These are phyloP conservation scores for Chalara sp. DNA, from an alignment of 2,329 filamentous ascomycete genomes.

Conservation along the genomic window DNA sequence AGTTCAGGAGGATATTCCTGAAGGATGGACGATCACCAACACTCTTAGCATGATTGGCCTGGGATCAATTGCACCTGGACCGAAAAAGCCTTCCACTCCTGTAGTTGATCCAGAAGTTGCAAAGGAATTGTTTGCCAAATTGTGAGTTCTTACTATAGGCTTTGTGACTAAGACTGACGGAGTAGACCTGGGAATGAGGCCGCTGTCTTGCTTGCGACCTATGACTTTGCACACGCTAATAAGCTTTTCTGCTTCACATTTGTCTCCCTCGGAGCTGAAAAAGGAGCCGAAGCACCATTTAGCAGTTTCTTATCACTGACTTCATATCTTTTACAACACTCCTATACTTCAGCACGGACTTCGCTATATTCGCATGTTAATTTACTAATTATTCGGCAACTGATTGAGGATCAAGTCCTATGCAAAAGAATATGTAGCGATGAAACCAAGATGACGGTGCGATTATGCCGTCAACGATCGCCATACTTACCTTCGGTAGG, in stretches of 20 bases:
- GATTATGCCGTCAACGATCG: slow-evolving; percentile 82
- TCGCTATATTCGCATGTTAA: slow-evolving; percentile 80
- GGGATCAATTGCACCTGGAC: slow-evolving; percentile 63
- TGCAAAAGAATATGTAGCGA: slow-evolving; percentile 81
- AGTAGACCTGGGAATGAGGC: slow-evolving; percentile 71
- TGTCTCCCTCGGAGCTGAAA: slow-evolving; percentile 56
- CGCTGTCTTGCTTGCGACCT: slow-evolving; percentile 74
- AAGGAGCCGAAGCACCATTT: slow-evolving; percentile 66
- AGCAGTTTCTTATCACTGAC: slow-evolving; percentile 78
- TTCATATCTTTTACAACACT: slow-evolving; percentile 91
- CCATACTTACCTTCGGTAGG: slow-evolving; percentile 74
- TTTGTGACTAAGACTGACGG: slow-evolving; percentile 11
- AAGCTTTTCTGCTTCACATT: slow-evolving; percentile 90
- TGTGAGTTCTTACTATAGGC: slow-evolving; percentile 48
- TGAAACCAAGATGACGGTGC: slow-evolving; percentile 65
- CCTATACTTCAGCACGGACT: slow-evolving; percentile 72
- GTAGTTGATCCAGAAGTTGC: slow-evolving; percentile 71
- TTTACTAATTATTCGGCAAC: slow-evolving; percentile 75
- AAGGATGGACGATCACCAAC: slow-evolving; percentile 77
- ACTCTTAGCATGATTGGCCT: slow-evolving; percentile 82
- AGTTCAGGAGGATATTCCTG: slow-evolving; percentile 83
- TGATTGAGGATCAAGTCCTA: slow-evolving; percentile 77
- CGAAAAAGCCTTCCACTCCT: slow-evolving; percentile 55
- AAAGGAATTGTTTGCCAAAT: slow-evolving; percentile 70
- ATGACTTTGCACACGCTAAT: slow-evolving; percentile 91